A percentile compares a stretch with the other conserved stretches of the same genome.
phyloP scores from a whole-genome alignment of 805 yeast species.

The Saccharomyces paradoxus region DNA sequence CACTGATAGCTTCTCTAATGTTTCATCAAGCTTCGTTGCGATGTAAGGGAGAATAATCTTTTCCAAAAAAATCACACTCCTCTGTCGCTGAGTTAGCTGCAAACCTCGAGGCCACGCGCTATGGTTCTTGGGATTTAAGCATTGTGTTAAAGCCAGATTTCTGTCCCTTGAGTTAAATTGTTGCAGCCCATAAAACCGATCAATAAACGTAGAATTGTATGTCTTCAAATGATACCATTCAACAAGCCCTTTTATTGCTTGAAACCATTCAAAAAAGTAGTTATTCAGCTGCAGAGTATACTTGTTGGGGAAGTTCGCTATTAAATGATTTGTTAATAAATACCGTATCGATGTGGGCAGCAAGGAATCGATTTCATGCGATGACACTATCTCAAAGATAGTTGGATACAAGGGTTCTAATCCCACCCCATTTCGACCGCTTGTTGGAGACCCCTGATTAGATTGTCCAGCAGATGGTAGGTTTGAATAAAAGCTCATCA shows the following conservation, averaged over 20 bases:
- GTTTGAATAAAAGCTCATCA: constrained; percentile 29
- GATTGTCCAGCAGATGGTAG: constrained; percentile 17
- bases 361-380: constrained; percentile 67
- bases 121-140: constrained; percentile 3
- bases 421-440: not conserved
- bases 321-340: constrained; percentile 64
- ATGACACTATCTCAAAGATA: constrained; percentile 76
- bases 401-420: constrained; percentile 46
- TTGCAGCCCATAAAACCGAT: constrained; percentile 85
- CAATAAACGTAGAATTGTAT: constrained; percentile 85
- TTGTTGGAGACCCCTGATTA: constrained; percentile 4
- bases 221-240: constrained; percentile 62
- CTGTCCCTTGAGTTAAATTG: constrained; percentile 34
- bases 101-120: constrained; percentile 24
- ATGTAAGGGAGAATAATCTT: constrained; percentile 62
- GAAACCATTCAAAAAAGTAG: constrained; percentile 64
- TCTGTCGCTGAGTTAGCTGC: constrained; percentile 46
- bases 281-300: constrained; percentile 52
- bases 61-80: constrained; percentile 46
- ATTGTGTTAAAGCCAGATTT: constrained; percentile 7
- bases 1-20: constrained; percentile 57
- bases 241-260: constrained; percentile 50
- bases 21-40: constrained; percentile 55
- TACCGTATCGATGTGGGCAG: constrained; percentile 78
- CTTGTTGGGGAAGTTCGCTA: constrained; percentile 67